Conservation (phyloP, 441 rosid species). For the Jatropha multifida region DNA sequence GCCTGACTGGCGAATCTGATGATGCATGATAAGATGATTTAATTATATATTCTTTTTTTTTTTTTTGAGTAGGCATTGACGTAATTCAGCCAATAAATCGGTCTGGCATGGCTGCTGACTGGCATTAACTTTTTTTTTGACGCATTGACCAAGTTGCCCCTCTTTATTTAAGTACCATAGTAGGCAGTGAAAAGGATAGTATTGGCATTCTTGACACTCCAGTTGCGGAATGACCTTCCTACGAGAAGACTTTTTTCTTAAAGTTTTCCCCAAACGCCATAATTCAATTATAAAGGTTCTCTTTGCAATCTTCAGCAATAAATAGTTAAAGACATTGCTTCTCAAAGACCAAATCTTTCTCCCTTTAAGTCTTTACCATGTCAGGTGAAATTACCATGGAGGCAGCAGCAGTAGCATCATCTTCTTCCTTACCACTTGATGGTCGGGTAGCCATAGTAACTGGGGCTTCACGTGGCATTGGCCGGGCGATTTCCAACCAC, state of each 20-base stretch:
- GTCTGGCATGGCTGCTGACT: slow-evolving; percentile 4
- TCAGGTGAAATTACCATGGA: slow-evolving; percentile 22
- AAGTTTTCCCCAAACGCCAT: neutral
- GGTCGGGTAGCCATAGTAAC: slow-evolving; percentile 53
- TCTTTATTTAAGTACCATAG: neutral
- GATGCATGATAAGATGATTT: too few species aligned
- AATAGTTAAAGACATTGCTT: neutral
- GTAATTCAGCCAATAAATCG: neutral
- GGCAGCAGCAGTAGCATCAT: neutral
- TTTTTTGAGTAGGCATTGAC: neutral
- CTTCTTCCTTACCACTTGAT: slow-evolving; percentile 32
- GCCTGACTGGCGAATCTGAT: too few species aligned
- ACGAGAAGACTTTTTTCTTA: neutral
- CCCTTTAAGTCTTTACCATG: slow-evolving; percentile 20
- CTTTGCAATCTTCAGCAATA: neutral
- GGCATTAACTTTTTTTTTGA: neutral
- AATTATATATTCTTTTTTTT: too few species aligned
- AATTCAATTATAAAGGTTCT: neutral
- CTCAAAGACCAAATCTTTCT: neutral
- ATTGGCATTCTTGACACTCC: neutral
- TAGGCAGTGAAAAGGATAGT: neutral
- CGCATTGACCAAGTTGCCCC: slow-evolving; percentile 7
- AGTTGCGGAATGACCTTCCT: neutral
- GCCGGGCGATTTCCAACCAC: slow-evolving; percentile 42
- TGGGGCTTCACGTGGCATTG: slow-evolving; percentile 54